These are phyloP conservation scores for Pterulicium gracile DNA, from an alignment of 1,284 basidiomycete species.

Conservation along the genomic window DNA sequence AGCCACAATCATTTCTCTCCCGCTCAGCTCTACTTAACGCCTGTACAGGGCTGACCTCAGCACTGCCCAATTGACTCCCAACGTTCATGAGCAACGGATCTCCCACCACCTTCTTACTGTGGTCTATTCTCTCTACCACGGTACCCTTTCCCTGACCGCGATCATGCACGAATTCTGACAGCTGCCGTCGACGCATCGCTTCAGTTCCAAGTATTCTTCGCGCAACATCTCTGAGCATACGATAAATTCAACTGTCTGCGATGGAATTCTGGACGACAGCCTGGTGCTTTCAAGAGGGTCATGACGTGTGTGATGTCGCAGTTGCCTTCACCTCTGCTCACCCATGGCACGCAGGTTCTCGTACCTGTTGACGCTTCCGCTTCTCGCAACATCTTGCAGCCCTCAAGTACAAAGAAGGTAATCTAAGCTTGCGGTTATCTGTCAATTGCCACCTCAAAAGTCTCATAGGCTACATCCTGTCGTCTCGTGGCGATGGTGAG, in stretches of 20 bases:
- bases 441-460: slow-evolving; percentile 5
- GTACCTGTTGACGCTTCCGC: slow-evolving; percentile 52
- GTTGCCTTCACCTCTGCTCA: slow-evolving; percentile 7
- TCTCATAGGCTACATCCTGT: slow-evolving; percentile 28
- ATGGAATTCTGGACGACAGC: slow-evolving; percentile 62
- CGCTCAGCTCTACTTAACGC: slow-evolving; percentile 5
- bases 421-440: slow-evolving; percentile 10
- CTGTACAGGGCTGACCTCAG: slow-evolving; percentile 19
- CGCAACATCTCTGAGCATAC: slow-evolving; percentile 63
- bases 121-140: slow-evolving; percentile 53
- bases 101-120: slow-evolving; percentile 56
- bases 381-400: slow-evolving; percentile 51
- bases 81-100: slow-evolving; percentile 53
- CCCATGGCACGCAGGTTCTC: slow-evolving; percentile 42
- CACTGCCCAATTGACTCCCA: slow-evolving; percentile 13
- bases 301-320: slow-evolving; percentile 55
- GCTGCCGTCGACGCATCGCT: too few relatives aligned
- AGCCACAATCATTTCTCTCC: slow-evolving; percentile 7
- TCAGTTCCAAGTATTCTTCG: slow-evolving; percentile 55
- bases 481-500: background rate
- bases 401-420: slow-evolving; percentile 64
- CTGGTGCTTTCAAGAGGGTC: slow-evolving; percentile 68
- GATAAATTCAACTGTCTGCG: slow-evolving; percentile 61
- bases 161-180: too few relatives aligned
- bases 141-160: slow-evolving; percentile 27